These are phyloP conservation scores for Aphanomyces astaci DNA, from an alignment of 352 stramenopile species.

Conservation along the genomic window DNA sequence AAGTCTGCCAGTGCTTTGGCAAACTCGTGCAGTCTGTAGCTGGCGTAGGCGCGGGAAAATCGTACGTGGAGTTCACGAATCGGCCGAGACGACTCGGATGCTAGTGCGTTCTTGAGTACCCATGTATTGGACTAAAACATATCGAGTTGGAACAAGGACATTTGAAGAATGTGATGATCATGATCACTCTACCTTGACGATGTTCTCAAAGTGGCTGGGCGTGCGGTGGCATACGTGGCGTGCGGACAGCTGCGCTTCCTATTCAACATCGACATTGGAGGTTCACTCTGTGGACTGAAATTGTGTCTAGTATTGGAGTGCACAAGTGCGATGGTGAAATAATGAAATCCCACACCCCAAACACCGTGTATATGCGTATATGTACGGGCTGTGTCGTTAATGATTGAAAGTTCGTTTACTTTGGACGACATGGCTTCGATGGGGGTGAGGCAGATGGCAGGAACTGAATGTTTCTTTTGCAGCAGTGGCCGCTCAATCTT, in stretches of 20 bases:
- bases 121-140: slow-evolving; percentile 30
- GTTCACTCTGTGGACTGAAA: too few species aligned
- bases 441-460: slow-evolving; percentile 2
- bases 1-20: slow-evolving; percentile 46
- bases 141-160: too few species aligned
- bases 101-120: slow-evolving; percentile 40
- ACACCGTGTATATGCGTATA: not conserved
- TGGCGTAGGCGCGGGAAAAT: slow-evolving; percentile 51
- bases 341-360: too few species aligned
- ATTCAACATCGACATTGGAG: not conserved
- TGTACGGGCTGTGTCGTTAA: not conserved
- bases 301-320: too few species aligned
- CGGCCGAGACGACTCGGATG: slow-evolving; percentile 10
- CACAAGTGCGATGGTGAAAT: too few species aligned
- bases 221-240: slow-evolving; percentile 38
- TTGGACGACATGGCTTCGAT: slow-evolving; percentile 19
- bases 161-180: not conserved
- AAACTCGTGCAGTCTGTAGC: slow-evolving; percentile 44
- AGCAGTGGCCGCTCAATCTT: not conserved
- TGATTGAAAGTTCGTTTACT: too few species aligned
- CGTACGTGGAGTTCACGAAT: slow-evolving; percentile 35
- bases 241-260: slow-evolving; percentile 45
- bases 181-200: slow-evolving; percentile 24
- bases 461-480: not conserved
- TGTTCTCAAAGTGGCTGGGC: slow-evolving; percentile 29